Conservation (phyloP, 306 rosid genomes). For the Malus sylvestris region DNA sequence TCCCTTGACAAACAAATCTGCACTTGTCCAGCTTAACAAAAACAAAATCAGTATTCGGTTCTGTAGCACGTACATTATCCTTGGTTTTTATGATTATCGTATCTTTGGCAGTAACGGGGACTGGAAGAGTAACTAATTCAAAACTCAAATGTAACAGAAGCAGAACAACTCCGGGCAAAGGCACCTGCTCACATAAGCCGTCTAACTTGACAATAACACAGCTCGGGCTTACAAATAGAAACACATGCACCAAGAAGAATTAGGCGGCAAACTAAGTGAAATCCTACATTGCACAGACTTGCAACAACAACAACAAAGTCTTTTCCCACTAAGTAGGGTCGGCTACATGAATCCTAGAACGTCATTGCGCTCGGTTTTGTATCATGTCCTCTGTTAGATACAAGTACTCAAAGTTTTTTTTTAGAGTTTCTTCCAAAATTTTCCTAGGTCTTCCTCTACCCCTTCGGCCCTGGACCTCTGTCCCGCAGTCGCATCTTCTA, state of each 20-base stretch:
- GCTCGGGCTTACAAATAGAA: neutral
- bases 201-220: neutral
- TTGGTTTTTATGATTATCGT: neutral
- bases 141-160: neutral
- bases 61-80: neutral
- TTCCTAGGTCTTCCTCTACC: too few relatives aligned
- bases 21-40: neutral
- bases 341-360: too few relatives aligned
- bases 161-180: neutral
- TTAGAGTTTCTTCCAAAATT: too few relatives aligned
- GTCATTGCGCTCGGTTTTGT: too few relatives aligned
- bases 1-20: neutral
- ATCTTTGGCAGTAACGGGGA: neutral
- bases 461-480: too few relatives aligned
- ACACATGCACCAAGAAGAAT: neutral
- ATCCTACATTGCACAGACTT: neutral
- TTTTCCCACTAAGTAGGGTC: too few relatives aligned
- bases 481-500: too few relatives aligned
- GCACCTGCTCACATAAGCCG: neutral
- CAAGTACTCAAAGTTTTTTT: too few relatives aligned
- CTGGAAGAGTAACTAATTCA: neutral
- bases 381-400: too few relatives aligned
- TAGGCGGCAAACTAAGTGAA: neutral
- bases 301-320: too few relatives aligned
- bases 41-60: neutral